Evolutionary conservation across 495 filamentous ascomycete genomes (phyloP).

Genomic region (Trichocladium uniseriatum): DNA sequence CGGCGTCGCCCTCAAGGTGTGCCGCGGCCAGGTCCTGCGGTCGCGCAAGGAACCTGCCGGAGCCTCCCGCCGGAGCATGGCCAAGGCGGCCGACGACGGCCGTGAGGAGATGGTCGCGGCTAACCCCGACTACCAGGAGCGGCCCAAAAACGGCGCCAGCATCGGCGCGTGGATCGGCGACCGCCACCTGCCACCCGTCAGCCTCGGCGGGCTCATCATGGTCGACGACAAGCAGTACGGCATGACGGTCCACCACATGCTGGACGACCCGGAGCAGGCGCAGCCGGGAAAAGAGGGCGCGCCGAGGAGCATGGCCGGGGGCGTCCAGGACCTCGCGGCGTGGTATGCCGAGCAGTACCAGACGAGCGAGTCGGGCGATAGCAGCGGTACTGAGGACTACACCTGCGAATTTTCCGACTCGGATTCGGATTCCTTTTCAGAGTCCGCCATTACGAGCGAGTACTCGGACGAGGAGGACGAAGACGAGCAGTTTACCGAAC

Average conservation of each 20-base stretch:
- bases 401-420: constrained; percentile 46
- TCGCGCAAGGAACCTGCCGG: constrained; percentile 43
- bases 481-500: constrained; percentile 41
- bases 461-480: constrained; percentile 33
- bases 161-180: constrained; percentile 84
- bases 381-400: constrained; percentile 34
- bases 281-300: constrained; percentile 33
- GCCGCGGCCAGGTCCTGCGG: constrained; percentile 59
- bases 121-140: constrained; percentile 61
- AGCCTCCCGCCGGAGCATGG: constrained; percentile 27
- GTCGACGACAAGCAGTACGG: constrained; percentile 78
- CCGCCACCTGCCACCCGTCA: constrained; percentile 77
- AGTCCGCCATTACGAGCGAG: constrained; percentile 40
- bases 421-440: constrained; percentile 46
- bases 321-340: constrained; percentile 17
- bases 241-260: constrained; percentile 93
- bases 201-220: constrained; percentile 77
- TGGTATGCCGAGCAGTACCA: constrained; percentile 28
- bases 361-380: constrained; percentile 29
- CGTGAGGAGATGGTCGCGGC: constrained; percentile 30
- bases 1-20: constrained; percentile 49
- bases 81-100: constrained; percentile 16
- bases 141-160: constrained; percentile 76
- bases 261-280: constrained; percentile 69
- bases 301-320: constrained; percentile 20